A percentile compares a stretch with the other conserved stretches of the same genome.
phyloP scores from a whole-genome alignment of 2,329 filamentous ascomycete genomes.

The Bimuria novae-zelandiae region DNA sequence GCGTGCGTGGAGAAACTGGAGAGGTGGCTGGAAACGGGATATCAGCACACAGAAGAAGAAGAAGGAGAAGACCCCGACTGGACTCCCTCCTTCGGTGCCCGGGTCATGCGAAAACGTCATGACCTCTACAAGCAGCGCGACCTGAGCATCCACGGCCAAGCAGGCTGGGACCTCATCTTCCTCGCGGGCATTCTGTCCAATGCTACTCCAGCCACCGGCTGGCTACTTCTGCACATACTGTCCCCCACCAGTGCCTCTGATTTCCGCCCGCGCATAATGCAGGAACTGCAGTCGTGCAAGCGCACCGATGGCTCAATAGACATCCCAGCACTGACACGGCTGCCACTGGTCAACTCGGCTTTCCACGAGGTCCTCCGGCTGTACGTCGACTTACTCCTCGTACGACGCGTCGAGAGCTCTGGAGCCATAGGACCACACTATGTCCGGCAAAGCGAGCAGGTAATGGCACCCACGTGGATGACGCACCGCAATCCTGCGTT shows the following conservation, averaged over 20 bases:
- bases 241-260: background rate
- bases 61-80: background rate
- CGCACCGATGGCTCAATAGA: background rate
- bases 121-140: background rate
- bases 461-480: constrained; percentile 3
- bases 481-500: background rate
- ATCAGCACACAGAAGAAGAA: background rate
- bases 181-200: background rate
- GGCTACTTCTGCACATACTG: background rate
- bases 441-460: background rate
- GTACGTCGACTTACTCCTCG: background rate
- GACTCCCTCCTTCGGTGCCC: background rate
- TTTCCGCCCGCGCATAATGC: background rate
- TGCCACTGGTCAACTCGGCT: background rate
- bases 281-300: background rate
- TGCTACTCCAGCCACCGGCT: background rate
- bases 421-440: background rate
- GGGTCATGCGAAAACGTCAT: background rate
- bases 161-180: constrained; percentile 1
- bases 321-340: background rate
- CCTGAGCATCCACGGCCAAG: background rate
- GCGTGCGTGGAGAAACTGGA: background rate
- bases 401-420: background rate
- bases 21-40: background rate
- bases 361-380: constrained; percentile 1